Percentiles rank a stretch among this genome's conserved stretches.
These are phyloP conservation scores for Cylindrodendrum hubeiense DNA, from an alignment of 2,329 filamentous ascomycete species.

Conservation along the genomic window DNA sequence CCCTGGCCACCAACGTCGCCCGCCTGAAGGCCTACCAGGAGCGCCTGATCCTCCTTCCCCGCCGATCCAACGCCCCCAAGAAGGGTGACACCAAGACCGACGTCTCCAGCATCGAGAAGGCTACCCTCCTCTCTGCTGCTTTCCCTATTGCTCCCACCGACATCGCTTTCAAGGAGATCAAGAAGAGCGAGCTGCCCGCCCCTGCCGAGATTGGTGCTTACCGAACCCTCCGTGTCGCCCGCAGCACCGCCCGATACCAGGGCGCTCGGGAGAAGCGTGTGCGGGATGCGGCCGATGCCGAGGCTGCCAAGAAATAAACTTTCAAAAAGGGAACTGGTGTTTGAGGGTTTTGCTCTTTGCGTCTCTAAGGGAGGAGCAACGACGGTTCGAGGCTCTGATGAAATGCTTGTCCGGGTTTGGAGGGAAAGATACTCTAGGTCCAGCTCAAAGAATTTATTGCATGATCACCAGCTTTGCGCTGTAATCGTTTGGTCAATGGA, in stretches of 20 bases:
- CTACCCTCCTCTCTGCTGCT: constrained; percentile 59
- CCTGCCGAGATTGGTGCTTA: constrained; percentile 86
- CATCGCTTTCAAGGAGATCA: constrained; percentile 78
- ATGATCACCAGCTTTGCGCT: constrained; percentile 55
- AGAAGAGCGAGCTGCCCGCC: constrained; percentile 84
- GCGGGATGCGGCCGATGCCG: constrained; percentile 88
- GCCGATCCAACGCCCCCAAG: constrained; percentile 94
- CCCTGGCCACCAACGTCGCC: constrained; percentile 92
- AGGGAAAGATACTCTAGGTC: constrained; percentile 55
- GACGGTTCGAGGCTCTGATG: constrained; percentile 53
- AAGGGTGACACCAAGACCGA: constrained; percentile 92
- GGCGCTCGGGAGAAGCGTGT: constrained; percentile 94
- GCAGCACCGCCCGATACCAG: constrained; percentile 83
- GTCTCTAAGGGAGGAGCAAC: constrained; percentile 54
- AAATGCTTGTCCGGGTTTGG: constrained; percentile 51
- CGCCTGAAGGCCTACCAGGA: constrained; percentile 98
- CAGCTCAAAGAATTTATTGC: constrained; percentile 57
- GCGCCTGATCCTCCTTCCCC: constrained; percentile 97
- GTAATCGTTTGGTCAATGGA: constrained; percentile 48
- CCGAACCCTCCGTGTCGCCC: constrained; percentile 84
- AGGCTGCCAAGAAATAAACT: constrained; percentile 86
- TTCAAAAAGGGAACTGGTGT: constrained; percentile 56
- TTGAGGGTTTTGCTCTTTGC: constrained; percentile 58
- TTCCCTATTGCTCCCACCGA: constrained; percentile 81
- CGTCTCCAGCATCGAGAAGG: constrained; percentile 73